Base-by-base conservation (phyloP, 2,329 filamentous ascomycete genomes). In the Stenocarpella maydis region DNA sequence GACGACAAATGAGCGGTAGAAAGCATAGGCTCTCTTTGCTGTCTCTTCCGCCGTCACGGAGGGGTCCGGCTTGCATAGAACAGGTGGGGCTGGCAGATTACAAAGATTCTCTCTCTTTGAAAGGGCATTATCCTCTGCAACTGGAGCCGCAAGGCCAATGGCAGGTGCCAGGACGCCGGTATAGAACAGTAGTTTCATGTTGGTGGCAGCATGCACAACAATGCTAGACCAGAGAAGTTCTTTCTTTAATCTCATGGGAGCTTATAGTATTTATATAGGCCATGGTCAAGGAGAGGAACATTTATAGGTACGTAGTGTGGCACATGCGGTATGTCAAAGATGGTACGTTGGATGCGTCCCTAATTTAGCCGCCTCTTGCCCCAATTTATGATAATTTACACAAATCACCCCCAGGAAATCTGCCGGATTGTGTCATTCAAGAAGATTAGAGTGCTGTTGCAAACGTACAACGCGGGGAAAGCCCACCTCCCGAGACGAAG, bases 1-100 rank as follows among this genome's bases (percentile, higher is more conserved):
- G 4, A 80, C 78, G 4, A 82, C 78, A 63, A 82, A 82, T 1
- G 80, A 78, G 28, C 79, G 78, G 66, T 82, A 82, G 75, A 82
- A 82, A 55, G 80, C 72, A 74, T 82, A 82, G 2, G 80, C 80
- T 43, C 79, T 72, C 66, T 75, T 70, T 1, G 80, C 80, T 17
- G 79, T 81, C 74, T 81, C 77, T 68, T 79, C 79, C 14, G 79
- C 75, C 3, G 78, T 78, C 19, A 80, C 71, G 3, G 76, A 73
- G 1, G 76, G 26, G 54, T 80, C 74, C 4, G 80, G 80, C 50
- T 75, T 60, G 73, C 80, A 82, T n/a, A 80, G 74, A 24, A 71
- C 73, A 4, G 80, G 80, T 1, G 80, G 80, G 0, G 76, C 71
- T 12, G 71, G 74, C 67, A 82, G 68, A 60, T 68, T 78, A 76